phyloP scores from a whole-genome alignment of 1,284 basidiomycete species.

The Takashimella tepidaria region DNA sequence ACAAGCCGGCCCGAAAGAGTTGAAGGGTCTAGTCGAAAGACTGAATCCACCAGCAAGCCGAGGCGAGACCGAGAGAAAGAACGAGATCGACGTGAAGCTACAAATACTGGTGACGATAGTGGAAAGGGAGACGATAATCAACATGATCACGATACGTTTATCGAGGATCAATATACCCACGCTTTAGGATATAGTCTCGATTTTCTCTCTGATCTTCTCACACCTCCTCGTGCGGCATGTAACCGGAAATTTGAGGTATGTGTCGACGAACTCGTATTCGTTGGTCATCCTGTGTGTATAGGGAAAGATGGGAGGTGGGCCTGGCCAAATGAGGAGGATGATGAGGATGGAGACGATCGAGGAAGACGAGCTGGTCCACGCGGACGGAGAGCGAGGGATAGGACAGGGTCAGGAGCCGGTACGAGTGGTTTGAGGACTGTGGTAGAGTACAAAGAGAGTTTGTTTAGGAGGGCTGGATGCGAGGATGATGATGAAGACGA shows the following conservation, averaged over 20 bases:
- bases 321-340: conserved; percentile 25
- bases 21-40: conserved; percentile 6
- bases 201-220: conserved; percentile 75
- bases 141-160: conserved; percentile 12
- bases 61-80: conserved; percentile 1
- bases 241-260: conserved; percentile 92
- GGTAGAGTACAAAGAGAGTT: conserved; percentile 16
- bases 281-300: conserved; percentile 87
- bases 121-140: conserved; percentile 8
- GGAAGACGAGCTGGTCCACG: conserved; percentile 9
- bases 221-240: conserved; percentile 72
- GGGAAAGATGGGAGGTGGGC: conserved; percentile 67
- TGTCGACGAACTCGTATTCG: conserved; percentile 87
- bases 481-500: neutral
- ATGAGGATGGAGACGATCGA: conserved; percentile 16
- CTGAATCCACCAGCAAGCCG: conserved; percentile 12
- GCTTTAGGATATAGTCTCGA: conserved; percentile 71
- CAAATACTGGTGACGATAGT: neutral
- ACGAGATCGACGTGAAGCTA: neutral
- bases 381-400: conserved; percentile 7
- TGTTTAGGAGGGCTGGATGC: neutral
- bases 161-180: conserved; percentile 36
- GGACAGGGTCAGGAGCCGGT: conserved; percentile 4
- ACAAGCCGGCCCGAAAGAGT: neutral
- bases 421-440: conserved; percentile 20